phyloP scores from a whole-genome alignment of 2,329 filamentous ascomycete genomes.

The Colletotrichum acutatum region DNA sequence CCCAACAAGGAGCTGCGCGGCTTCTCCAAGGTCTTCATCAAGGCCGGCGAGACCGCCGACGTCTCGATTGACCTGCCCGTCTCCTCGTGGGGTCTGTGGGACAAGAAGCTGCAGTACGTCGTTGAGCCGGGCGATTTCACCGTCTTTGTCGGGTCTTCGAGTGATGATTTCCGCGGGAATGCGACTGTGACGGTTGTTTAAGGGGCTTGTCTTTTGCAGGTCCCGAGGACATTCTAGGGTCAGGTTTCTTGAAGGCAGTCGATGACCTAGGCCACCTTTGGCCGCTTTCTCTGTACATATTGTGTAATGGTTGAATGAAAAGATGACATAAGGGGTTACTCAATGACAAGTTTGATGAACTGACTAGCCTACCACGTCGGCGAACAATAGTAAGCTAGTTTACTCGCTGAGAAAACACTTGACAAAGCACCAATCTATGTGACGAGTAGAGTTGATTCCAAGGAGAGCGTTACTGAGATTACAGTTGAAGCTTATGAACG shows the following conservation, averaged over 20 bases:
- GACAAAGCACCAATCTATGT: not conserved
- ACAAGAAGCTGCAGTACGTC: slow-evolving; percentile 75
- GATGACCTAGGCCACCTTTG: not conserved
- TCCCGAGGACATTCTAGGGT: not conserved
- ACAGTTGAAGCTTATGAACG: not conserved
- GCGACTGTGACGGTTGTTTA: slow-evolving; percentile 63
- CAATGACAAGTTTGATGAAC: not conserved
- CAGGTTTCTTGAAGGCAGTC: not conserved
- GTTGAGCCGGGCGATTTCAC: slow-evolving; percentile 78
- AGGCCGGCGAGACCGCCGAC: slow-evolving; percentile 67
- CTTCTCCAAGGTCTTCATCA: slow-evolving; percentile 73
- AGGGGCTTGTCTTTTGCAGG: not conserved
- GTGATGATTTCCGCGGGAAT: slow-evolving; percentile 65
- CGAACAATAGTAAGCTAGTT: not conserved
- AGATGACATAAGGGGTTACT: not conserved
- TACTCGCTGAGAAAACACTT: not conserved
- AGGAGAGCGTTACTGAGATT: not conserved
- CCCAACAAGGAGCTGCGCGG: slow-evolving; percentile 74
- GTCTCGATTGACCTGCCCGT: slow-evolving; percentile 64
- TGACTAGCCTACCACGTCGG: not conserved
- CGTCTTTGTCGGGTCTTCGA: slow-evolving; percentile 70
- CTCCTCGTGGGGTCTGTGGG: slow-evolving; percentile 65
- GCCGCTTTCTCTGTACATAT: slow-evolving; percentile 28
- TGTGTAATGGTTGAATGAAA: slow-evolving; percentile 18
- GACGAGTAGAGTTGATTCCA: not conserved